phyloP scores from a whole-genome alignment of 176 grass and related monocot species.

The Coix lacrymajobi region DNA sequence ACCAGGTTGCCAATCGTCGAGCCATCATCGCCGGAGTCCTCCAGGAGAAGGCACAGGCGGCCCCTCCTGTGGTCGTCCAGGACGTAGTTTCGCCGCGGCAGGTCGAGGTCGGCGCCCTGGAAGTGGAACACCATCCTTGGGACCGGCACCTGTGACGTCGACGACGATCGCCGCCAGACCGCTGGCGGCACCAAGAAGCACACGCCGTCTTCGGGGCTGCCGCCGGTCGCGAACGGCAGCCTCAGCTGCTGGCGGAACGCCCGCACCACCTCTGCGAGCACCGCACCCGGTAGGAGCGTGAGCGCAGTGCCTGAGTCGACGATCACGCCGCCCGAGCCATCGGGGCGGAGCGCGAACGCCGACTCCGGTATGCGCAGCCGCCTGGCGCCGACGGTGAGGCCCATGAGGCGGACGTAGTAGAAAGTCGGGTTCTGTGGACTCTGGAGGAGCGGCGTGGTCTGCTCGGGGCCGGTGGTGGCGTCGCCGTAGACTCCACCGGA shows the following conservation, averaged over 20 bases:
- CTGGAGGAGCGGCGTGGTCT: conserved; percentile 41
- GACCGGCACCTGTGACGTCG: conserved; percentile 21
- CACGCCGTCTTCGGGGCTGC: conserved; percentile 6
- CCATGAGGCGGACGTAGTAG: conserved; percentile 58
- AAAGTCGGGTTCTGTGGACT: conserved; percentile 30
- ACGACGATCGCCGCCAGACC: not conserved
- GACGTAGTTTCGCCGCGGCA: conserved; percentile 55
- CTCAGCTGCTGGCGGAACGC: conserved; percentile 37
- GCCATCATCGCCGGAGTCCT: conserved; percentile 19
- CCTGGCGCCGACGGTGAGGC: conserved; percentile 53
- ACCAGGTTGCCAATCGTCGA: conserved; percentile 27
- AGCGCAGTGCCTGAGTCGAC: conserved; percentile 70
- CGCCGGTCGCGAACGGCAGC: conserved; percentile 23
- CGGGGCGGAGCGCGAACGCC: conserved; percentile 29
- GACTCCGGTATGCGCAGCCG: conserved; percentile 45
- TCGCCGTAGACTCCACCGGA: conserved; percentile 30
- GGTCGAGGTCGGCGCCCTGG: conserved; percentile 45
- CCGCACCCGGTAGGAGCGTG: conserved; percentile 32
- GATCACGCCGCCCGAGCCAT: conserved; percentile 42
- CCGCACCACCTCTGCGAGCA: conserved; percentile 23
- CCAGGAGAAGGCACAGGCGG: conserved; percentile 45
- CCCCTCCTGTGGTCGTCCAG: conserved; percentile 15
- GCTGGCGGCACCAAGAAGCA: conserved; percentile 51
- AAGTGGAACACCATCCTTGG: conserved; percentile 72
- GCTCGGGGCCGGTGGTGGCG: conserved; percentile 20